These are phyloP conservation scores for Terana coerulea DNA, from an alignment of 768 basidiomycete species.

Conservation along the genomic window DNA sequence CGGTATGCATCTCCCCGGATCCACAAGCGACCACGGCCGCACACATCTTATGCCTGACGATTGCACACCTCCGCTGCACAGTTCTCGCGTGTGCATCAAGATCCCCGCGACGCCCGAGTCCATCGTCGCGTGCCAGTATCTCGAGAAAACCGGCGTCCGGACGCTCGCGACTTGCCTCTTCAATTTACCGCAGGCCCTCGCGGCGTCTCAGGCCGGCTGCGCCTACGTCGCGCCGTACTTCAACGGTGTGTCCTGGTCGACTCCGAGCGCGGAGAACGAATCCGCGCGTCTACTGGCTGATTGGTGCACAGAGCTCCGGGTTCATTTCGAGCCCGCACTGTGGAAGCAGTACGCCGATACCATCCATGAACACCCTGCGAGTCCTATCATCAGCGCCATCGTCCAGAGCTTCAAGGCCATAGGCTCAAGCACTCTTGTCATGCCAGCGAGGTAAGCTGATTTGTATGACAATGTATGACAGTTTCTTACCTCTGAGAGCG, in stretches of 20 bases:
- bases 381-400: slow-evolving; percentile 35
- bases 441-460: slow-evolving; percentile 49
- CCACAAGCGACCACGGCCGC: too few relatives aligned
- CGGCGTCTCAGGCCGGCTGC: slow-evolving; percentile 50
- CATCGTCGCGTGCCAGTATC: slow-evolving; percentile 43
- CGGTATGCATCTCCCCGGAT: slow-evolving; percentile 21
- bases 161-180: slow-evolving; percentile 56
- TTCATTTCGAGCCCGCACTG: slow-evolving; percentile 39
- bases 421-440: slow-evolving; percentile 38
- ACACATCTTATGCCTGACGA: neutral
- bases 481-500: too few relatives aligned
- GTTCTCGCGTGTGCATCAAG: slow-evolving; percentile 54
- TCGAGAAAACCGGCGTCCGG: slow-evolving; percentile 43
- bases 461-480: too few relatives aligned
- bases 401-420: slow-evolving; percentile 34
- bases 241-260: slow-evolving; percentile 38
- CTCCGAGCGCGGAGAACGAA: neutral
- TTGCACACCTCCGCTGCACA: slow-evolving; percentile 14
- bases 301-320: slow-evolving; percentile 40
- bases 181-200: slow-evolving; percentile 50
- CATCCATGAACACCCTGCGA: slow-evolving; percentile 39
- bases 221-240: slow-evolving; percentile 53
- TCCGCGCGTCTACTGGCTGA: neutral
- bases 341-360: slow-evolving; percentile 38
- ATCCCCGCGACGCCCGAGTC: slow-evolving; percentile 54